Evolutionary conservation across 2,329 filamentous ascomycete species (phyloP).

Genomic region (Didymella sp.): DNA sequence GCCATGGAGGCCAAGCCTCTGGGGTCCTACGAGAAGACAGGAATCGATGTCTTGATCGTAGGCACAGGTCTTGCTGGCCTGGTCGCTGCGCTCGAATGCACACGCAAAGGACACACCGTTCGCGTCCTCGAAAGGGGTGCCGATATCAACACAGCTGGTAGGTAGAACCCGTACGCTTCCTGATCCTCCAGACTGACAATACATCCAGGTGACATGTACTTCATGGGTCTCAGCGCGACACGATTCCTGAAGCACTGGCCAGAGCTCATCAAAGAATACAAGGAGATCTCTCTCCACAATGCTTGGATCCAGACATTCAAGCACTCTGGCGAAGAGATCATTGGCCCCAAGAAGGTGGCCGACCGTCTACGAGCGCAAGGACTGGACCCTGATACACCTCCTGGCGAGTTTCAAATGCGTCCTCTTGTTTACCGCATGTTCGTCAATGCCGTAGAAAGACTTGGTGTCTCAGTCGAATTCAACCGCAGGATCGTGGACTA

Average conservation of each 20-base stretch:
- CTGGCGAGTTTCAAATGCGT: slow-evolving; percentile 64
- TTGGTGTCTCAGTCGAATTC: slow-evolving; percentile 54
- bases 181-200: background rate
- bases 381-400: slow-evolving; percentile 57
- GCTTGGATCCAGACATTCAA: slow-evolving; percentile 64
- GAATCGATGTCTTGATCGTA: slow-evolving; percentile 52
- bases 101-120: slow-evolving; percentile 52
- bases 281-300: slow-evolving; percentile 60
- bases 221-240: slow-evolving; percentile 64
- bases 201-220: slow-evolving; percentile 64
- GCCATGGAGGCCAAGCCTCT: slow-evolving; percentile 57
- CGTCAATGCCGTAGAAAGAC: slow-evolving; percentile 56
- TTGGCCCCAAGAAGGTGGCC: slow-evolving; percentile 57
- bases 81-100: slow-evolving; percentile 49
- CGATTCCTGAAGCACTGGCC: slow-evolving; percentile 64
- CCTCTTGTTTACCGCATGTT: slow-evolving; percentile 65
- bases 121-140: slow-evolving; percentile 54
- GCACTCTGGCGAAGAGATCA: slow-evolving; percentile 59
- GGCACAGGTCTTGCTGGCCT: slow-evolving; percentile 51
- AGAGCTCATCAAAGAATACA: slow-evolving; percentile 60
- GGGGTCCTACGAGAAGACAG: slow-evolving; percentile 58
- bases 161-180: slow-evolving; percentile 9
- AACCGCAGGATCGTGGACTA: slow-evolving; percentile 54
- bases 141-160: slow-evolving; percentile 61
- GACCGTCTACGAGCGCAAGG: slow-evolving; percentile 58